phyloP scores from a whole-genome alignment of 163 green algal species.

The Chlorella variabilis region DNA sequence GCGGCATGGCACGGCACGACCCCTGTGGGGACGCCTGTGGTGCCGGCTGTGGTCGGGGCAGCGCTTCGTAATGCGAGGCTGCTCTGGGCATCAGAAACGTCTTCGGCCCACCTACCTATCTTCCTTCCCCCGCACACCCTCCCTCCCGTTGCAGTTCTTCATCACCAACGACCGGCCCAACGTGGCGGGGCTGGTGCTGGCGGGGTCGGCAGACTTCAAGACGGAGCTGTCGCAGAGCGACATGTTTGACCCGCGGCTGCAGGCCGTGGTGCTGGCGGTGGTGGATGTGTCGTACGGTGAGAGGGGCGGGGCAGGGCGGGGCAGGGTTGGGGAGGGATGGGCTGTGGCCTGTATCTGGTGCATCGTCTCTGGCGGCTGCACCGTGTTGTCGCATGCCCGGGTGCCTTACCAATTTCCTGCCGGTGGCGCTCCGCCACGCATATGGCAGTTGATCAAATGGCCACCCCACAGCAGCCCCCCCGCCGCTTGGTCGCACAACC shows the following conservation, averaged over 20 bases:
- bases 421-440: slow-evolving; percentile 32
- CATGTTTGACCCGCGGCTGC: slow-evolving; percentile 96
- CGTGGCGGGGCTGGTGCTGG: slow-evolving; percentile 95
- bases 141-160: slow-evolving; percentile 83
- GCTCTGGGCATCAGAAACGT: too few relatives aligned
- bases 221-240: slow-evolving; percentile 93
- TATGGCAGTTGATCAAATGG: slow-evolving; percentile 78
- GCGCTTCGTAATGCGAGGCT: too few relatives aligned
- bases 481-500: not conserved
- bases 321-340: too few relatives aligned
- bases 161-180: slow-evolving; percentile 95
- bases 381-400: too few relatives aligned
- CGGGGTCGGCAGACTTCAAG: slow-evolving; percentile 98
- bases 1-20: too few relatives aligned
- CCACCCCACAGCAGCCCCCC: slow-evolving; percentile 54
- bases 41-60: too few relatives aligned
- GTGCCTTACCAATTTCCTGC: slow-evolving; percentile 77
- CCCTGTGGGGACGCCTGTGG: too few relatives aligned
- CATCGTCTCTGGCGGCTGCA: too few relatives aligned
- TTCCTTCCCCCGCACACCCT: too few relatives aligned
- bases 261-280: slow-evolving; percentile 90
- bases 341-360: too few relatives aligned
- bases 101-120: too few relatives aligned
- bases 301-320: not conserved
- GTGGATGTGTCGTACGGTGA: slow-evolving; percentile 96